Percentiles rank a stretch among this genome's conserved stretches.
These are phyloP conservation scores for Apiospora hydei DNA, from an alignment of 2,329 filamentous ascomycete genomes.

Conservation along the genomic window DNA sequence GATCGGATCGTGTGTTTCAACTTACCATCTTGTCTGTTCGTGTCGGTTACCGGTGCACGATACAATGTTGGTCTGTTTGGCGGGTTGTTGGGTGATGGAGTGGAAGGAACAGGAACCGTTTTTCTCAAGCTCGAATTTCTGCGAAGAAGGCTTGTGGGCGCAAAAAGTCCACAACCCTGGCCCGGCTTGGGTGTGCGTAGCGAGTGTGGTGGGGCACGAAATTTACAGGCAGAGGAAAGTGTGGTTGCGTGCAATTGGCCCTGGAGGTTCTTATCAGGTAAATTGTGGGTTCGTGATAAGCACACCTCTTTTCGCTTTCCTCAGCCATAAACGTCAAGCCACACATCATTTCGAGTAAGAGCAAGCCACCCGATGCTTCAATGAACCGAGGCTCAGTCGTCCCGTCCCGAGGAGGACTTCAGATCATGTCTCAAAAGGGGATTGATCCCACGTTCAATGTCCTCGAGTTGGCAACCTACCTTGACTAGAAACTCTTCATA, in stretches of 20 bases:
- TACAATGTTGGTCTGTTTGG: constrained; percentile 17
- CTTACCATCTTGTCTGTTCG: constrained; percentile 73
- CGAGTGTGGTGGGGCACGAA: constrained; percentile 8
- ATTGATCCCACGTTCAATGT: not conserved
- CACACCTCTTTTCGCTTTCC: not conserved
- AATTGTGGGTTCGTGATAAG: not conserved
- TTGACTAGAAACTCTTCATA: not conserved
- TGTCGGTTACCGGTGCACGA: constrained; percentile 4
- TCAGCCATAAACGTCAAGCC: not conserved
- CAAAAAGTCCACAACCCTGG: constrained; percentile 21
- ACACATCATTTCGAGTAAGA: not conserved
- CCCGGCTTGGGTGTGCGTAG: constrained; percentile 7
- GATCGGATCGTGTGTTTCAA: constrained; percentile 45
- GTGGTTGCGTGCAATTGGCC: constrained; percentile 10
- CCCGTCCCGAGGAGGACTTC: constrained; percentile 2
- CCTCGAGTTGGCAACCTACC: constrained; percentile 24
- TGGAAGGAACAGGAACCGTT: not conserved
- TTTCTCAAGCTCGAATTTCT: constrained; percentile 17
- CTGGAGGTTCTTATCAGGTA: not conserved
- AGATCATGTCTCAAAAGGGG: constrained; percentile 2
- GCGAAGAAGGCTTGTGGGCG: constrained; percentile 20
- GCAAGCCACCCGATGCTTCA: not conserved
- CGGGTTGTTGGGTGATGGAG: constrained; percentile 14
- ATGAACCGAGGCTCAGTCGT: constrained; percentile 10
- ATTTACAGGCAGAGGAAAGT: constrained; percentile 11